phyloP scores from a whole-genome alignment of 176 grass and related monocot genomes.

The Puya raimondii region DNA sequence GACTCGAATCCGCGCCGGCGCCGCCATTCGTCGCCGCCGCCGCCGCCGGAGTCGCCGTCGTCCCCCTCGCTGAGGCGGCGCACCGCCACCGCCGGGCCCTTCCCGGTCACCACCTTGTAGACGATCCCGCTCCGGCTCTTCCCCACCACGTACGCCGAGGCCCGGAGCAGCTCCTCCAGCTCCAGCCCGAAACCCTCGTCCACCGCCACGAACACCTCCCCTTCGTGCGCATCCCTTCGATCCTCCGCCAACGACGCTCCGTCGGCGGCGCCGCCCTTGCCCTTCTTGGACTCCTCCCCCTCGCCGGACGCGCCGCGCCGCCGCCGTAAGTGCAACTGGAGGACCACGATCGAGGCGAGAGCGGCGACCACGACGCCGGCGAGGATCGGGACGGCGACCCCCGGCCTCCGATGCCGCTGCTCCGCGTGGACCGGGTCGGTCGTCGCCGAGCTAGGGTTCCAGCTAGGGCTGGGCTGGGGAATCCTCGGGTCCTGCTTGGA shows the following conservation, averaged over 20 bases:
- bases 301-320: constrained; percentile 26
- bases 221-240: constrained; percentile 47
- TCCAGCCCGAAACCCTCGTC: constrained; percentile 85
- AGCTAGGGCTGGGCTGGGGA: constrained; percentile 25
- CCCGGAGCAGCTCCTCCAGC: constrained; percentile 91
- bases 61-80: constrained; percentile 86
- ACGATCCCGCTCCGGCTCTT: constrained; percentile 91
- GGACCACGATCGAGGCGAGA: constrained; percentile 34
- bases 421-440: constrained; percentile 10
- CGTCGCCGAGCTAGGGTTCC: constrained; percentile 43
- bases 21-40: constrained; percentile 38
- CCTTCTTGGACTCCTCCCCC: constrained; percentile 41
- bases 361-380: constrained; percentile 34
- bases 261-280: constrained; percentile 26
- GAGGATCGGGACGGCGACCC: constrained; percentile 44
- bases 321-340: constrained; percentile 83
- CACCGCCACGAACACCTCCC: constrained; percentile 73
- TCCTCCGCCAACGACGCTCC: constrained; percentile 20
- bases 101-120: constrained; percentile 64
- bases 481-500: constrained; percentile 41
- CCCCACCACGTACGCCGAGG: constrained; percentile 78
- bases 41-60: constrained; percentile 30
- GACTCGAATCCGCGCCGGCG: constrained; percentile 72
- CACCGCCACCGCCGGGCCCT: constrained; percentile 50
- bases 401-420: constrained; percentile 25